Percentiles rank a stretch among this genome's conserved stretches.
Evolutionary conservation across 768 basidiomycete species (phyloP).

Genomic region (Termitomyces sp.): DNA sequence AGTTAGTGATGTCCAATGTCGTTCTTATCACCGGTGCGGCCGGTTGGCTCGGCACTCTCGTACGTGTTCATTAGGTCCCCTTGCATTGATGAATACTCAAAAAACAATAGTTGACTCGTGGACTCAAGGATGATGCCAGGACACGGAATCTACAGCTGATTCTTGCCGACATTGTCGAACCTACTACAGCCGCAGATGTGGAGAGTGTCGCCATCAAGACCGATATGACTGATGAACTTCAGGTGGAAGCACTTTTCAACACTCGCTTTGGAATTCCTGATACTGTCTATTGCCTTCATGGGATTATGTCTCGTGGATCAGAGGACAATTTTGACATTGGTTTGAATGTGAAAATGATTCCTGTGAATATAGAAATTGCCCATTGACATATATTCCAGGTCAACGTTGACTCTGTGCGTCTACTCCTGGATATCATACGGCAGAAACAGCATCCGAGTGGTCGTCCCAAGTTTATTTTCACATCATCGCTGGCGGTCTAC

Average conservation of each 20-base stretch:
- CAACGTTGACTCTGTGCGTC: constrained; percentile 52
- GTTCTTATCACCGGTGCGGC: constrained; percentile 41
- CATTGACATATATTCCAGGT: constrained; percentile 24
- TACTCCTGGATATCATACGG: constrained; percentile 32
- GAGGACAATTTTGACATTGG: constrained; percentile 57
- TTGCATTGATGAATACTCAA: background rate
- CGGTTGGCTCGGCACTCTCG: constrained; percentile 33
- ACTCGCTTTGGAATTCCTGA: constrained; percentile 34
- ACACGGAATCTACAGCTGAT: constrained; percentile 39
- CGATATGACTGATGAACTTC: constrained; percentile 31
- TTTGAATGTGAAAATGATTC: constrained; percentile 28
- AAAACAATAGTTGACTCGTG: constrained; percentile 26
- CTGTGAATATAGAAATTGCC: background rate
- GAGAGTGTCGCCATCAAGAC: constrained; percentile 29
- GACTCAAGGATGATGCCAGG: constrained; percentile 23
- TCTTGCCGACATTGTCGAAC: constrained; percentile 43
- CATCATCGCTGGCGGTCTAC: constrained; percentile 55
- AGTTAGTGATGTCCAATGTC: constrained; percentile 20
- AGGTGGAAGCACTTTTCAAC: constrained; percentile 31
- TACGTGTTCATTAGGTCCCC: constrained; percentile 14
- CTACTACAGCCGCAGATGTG: constrained; percentile 24
- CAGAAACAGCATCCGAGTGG: constrained; percentile 14
- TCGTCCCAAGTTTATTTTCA: constrained; percentile 45
- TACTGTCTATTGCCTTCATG: constrained; percentile 44
- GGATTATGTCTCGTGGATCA: constrained; percentile 59